phyloP scores from a whole-genome alignment of 805 yeast species.

The Starmera pachycereana region DNA sequence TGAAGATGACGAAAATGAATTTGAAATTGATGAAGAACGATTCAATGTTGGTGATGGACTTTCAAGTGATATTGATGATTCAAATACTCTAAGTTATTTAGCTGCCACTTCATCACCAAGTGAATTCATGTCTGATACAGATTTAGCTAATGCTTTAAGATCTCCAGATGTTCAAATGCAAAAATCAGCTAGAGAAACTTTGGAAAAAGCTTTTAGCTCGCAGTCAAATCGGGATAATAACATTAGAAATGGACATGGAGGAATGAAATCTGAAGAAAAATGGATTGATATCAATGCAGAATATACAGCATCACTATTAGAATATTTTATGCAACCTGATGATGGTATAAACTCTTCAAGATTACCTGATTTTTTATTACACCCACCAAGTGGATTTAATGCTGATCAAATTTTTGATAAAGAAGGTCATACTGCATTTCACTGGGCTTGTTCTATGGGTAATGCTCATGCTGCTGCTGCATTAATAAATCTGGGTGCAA shows the following conservation, averaged over 20 bases:
- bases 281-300: constrained; percentile 26
- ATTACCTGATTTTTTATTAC: constrained; percentile 55
- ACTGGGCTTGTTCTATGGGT: constrained; percentile 98
- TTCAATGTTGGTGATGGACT: constrained; percentile 24
- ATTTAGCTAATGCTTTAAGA: constrained; percentile 33
- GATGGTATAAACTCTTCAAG: constrained; percentile 30
- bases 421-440: constrained; percentile 90
- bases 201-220: constrained; percentile 8
- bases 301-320: constrained; percentile 36
- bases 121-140: constrained; percentile 45
- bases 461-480: constrained; percentile 68
- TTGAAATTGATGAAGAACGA: constrained; percentile 10
- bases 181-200: constrained; percentile 15
- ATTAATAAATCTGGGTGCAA: constrained; percentile 66
- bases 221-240: too few species aligned
- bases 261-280: constrained; percentile 6
- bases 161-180: constrained; percentile 14
- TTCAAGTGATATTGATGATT: constrained; percentile 23
- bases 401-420: constrained; percentile 78
- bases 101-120: constrained; percentile 36
- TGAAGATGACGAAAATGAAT: neutral
- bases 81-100: neutral
- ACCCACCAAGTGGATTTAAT: constrained; percentile 57
- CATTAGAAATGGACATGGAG: constrained; percentile 6
- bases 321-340: constrained; percentile 46